Evolutionary conservation across 164 flowering plant genomes (phyloP), one percentile per base, ranked within the genome.

Genomic region (Chimonanthus praecox): DNA sequence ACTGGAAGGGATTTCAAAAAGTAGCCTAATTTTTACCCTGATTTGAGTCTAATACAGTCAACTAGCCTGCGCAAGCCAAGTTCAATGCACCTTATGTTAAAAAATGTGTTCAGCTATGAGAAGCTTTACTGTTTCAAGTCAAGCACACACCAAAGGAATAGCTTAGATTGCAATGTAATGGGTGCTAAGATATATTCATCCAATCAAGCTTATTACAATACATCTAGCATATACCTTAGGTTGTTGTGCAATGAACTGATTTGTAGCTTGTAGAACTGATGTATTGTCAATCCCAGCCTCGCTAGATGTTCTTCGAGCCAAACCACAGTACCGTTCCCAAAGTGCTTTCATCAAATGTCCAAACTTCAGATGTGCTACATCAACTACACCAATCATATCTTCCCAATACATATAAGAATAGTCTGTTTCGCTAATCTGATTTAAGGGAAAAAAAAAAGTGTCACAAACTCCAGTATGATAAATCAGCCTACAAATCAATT

Each of bases 371-470:
- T 81, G 79, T 51, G 98, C 98, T 7, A 97, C 92, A 16, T 90
- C 94, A 44, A 89, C 85, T 11, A 97, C 98, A 58, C 89, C 97
- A 74, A 89, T 80, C 21, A 93, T 76, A 7, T 94, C 98, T 70
- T 96, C 99, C 97, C 90, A 89, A n/a, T 98, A 97, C 97, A 88
- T 92, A 82, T 92, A 97, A 71, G 99, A 94, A 77, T 73, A 96
- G 66, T 92, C 94, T 54, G 88, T 58, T 64, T 73, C 87, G 75
- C 71, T 79, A 49, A 79, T 72, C 97, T 92, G 79, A 64, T 58
- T 33, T 33, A 33, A 33, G 33, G 33, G 33, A 33, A 67, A 70
- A 33, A 67, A 70, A 71, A 72, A 43, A 49, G 16, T 7, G 16
- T 47, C 4, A 58, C 6, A 54, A 13, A 5, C 20, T 3, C 2